Evolutionary conservation across 2,329 filamentous ascomycete species (phyloP).

Genomic region (Plectosphaerella plurivora): DNA sequence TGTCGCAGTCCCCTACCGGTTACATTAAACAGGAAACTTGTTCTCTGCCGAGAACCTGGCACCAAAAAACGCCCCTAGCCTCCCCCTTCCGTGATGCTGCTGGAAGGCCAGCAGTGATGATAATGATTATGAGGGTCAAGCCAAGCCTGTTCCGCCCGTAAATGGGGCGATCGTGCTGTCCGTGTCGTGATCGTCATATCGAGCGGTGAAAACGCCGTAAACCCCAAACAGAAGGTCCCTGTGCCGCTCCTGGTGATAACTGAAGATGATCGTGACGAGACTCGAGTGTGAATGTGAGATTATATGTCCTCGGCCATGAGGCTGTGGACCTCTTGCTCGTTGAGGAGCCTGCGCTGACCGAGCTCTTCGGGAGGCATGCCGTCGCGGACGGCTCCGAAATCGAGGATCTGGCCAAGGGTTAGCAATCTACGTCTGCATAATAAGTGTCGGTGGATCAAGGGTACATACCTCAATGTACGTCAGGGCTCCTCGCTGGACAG

Average conservation of each 20-base stretch:
- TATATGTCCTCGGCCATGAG: slow-evolving; percentile 40
- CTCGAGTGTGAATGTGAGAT: background rate
- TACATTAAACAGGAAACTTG: no score
- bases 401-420: slow-evolving; percentile 68
- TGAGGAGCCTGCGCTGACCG: slow-evolving; percentile 71
- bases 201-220: no score
- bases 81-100: no score
- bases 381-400: slow-evolving; percentile 92
- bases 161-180: background rate
- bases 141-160: background rate
- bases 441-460: no score
- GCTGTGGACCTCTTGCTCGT: slow-evolving; percentile 48
- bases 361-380: slow-evolving; percentile 73
- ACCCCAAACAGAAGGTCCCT: no score
- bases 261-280: background rate
- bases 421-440: slow-evolving; percentile 14
- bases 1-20: no score
- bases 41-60: no score
- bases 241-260: background rate
- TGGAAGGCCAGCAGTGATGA: no score
- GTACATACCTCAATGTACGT: slow-evolving; percentile 89
- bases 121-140: no score
- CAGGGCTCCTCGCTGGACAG: slow-evolving; percentile 85
- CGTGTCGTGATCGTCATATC: background rate
- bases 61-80: no score